These are phyloP conservation scores for Aspergillus ochraceus DNA, from an alignment of 2,329 filamentous ascomycete species.

Conservation along the genomic window DNA sequence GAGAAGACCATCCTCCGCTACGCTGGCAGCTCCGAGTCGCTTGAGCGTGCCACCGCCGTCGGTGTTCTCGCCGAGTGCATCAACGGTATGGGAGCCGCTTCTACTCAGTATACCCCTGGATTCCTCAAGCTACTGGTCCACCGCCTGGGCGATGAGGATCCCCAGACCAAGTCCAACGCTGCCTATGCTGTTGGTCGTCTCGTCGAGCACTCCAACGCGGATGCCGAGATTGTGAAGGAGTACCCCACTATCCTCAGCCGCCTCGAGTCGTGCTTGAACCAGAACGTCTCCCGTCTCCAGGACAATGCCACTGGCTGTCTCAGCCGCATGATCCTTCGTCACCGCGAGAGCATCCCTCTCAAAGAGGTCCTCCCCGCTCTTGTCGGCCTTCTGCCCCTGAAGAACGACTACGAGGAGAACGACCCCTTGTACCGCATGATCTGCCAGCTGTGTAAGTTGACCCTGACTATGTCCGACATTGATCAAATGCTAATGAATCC, in stretches of 20 bases:
- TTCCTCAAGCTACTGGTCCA: conserved; percentile 81
- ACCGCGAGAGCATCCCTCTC: conserved; percentile 80
- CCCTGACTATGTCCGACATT: too few species aligned
- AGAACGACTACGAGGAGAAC: conserved; percentile 96
- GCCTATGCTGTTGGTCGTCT: conserved; percentile 88
- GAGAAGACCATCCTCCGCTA: conserved; percentile 90
- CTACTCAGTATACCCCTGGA: conserved; percentile 75
- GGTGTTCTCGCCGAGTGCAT: conserved; percentile 91
- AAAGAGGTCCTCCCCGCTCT: conserved; percentile 78
- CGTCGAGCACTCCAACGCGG: conserved; percentile 75
- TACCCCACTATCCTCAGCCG: conserved; percentile 79
- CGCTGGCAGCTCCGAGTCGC: conserved; percentile 77
- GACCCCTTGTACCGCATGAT: conserved; percentile 90
- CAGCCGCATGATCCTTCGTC: conserved; percentile 85
- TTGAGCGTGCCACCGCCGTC: conserved; percentile 86
- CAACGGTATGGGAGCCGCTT: conserved; percentile 76
- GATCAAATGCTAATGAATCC: too few species aligned
- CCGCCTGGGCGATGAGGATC: conserved; percentile 83
- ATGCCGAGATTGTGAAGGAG: conserved; percentile 68
- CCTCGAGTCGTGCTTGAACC: conserved; percentile 79
- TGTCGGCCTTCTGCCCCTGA: conserved; percentile 76
- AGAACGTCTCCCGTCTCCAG: conserved; percentile 75
- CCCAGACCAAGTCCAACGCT: conserved; percentile 91
- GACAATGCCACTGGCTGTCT: conserved; percentile 94
- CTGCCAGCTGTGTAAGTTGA: conserved; percentile 64